phyloP scores from a whole-genome alignment of 345 rosid genomes.

The Kandelia obovata region DNA sequence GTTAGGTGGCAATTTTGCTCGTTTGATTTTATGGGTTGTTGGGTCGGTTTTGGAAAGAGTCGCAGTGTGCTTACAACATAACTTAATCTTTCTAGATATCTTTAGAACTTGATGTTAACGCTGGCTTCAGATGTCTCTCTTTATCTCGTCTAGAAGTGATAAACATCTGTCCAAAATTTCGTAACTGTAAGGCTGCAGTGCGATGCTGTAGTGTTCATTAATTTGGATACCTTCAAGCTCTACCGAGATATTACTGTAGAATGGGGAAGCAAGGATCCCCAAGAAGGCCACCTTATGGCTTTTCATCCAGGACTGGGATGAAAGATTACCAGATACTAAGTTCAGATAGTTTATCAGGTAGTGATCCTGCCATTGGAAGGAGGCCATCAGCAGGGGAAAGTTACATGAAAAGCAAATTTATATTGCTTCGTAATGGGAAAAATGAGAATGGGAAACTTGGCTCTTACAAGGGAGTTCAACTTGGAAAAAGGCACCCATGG shows the following conservation, averaged over 20 bases:
- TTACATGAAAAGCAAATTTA: conserved; percentile 37
- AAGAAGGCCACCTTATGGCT: conserved; percentile 37
- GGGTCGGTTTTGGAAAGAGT: conserved; percentile 29
- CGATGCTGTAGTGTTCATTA: not conserved
- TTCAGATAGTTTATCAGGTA: conserved; percentile 34
- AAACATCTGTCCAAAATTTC: not conserved
- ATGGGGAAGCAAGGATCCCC: conserved; percentile 61
- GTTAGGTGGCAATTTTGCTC: conserved; percentile 14
- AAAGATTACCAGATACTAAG: conserved; percentile 39
- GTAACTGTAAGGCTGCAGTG: not conserved
- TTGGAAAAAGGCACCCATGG: conserved; percentile 56
- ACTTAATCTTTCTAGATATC: not conserved
- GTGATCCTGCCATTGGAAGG: conserved; percentile 57
- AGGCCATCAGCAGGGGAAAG: conserved; percentile 47
- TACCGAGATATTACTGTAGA: conserved; percentile 15
- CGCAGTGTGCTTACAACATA: not conserved
- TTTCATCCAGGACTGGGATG: conserved; percentile 29
- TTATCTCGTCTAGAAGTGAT: conserved; percentile 2
- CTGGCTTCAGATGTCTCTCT: not conserved
- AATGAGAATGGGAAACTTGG: conserved; percentile 46
- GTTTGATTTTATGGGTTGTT: conserved; percentile 28
- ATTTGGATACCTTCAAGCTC: conserved; percentile 5
- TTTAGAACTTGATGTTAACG: not conserved
- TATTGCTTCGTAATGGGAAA: conserved; percentile 42
- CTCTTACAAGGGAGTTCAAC: conserved; percentile 41